These are phyloP conservation scores for Shiraia bambusicola DNA, from an alignment of 2,329 filamentous ascomycete species.

Conservation along the genomic window DNA sequence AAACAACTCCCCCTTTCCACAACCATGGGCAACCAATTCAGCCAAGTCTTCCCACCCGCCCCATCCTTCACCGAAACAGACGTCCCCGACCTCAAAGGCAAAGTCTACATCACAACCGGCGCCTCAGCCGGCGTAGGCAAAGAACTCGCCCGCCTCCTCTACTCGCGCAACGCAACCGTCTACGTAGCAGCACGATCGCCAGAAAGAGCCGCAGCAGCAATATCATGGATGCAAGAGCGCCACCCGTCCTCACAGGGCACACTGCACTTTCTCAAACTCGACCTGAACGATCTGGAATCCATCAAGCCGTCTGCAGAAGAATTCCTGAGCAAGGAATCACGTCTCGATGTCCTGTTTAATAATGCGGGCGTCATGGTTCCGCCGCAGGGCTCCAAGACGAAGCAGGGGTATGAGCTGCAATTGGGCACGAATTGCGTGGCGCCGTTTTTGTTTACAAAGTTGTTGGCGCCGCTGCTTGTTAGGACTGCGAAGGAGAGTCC, in stretches of 20 bases:
- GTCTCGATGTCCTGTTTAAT: slow-evolving; percentile 47
- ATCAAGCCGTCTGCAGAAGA: slow-evolving; percentile 39
- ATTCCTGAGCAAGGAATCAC: slow-evolving; percentile 43
- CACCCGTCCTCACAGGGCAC: slow-evolving; percentile 24
- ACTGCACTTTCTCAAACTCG: slow-evolving; percentile 33
- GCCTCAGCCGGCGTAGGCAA: too few species aligned
- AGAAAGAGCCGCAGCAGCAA: too few species aligned
- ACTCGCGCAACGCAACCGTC: too few species aligned
- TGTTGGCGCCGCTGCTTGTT: slow-evolving; percentile 40
- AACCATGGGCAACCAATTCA: slow-evolving; percentile 20
- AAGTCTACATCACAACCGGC: too few species aligned
- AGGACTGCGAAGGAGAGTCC: slow-evolving; percentile 29
- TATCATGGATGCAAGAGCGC: slow-evolving; percentile 44
- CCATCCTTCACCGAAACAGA: too few species aligned
- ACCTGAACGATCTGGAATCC: slow-evolving; percentile 48
- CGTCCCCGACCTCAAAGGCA: too few species aligned
- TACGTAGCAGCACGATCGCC: too few species aligned
- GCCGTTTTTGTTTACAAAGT: slow-evolving; percentile 45
- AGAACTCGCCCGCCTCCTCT: too few species aligned
- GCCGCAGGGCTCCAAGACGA: slow-evolving; percentile 23
- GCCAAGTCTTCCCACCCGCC: slow-evolving; percentile 1
- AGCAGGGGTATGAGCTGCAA: slow-evolving; percentile 33
- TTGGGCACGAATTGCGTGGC: slow-evolving; percentile 47
- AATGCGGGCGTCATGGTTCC: slow-evolving; percentile 41
- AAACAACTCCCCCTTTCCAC: background rate